Evolutionary conservation across 1,284 basidiomycete species (phyloP), one percentile per base, ranked within the genome.

Genomic region (Rhizoctonia solani): DNA sequence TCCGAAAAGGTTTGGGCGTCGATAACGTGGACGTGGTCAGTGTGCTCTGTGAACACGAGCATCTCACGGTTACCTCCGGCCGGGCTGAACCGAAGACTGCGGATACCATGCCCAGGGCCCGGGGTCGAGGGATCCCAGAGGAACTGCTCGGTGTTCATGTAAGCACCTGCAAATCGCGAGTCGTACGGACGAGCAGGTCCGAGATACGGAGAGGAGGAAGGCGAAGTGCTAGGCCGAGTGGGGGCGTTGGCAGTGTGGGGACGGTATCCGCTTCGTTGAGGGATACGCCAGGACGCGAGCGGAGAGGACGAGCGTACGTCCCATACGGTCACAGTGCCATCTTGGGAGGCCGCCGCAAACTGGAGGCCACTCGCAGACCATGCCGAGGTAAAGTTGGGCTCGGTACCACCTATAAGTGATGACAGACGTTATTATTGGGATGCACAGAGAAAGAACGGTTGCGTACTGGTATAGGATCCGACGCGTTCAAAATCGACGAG

Each of bases 41-140:
- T 89, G 72, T 93, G 91, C 87, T 93, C 92, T n/a, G 92, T 90
- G 76, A 92, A 93, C 0, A 84, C 85, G 82, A 93, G 83, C 3
- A 92, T 74, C 92, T 90, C 34, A 83, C 81, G 14, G 81, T 82
- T 70, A 69, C 78, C 69, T 68, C 81, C 74, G 58, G 82, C 37
- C 80, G 46, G 83, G 66, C 87, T 86, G 76, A 93, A 93, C 75
- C 91, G 92, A 72, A 93, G 83, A 68, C 81, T 88, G 59, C 91
- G 78, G 21, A 88, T 87, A 66, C 90, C 89, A 84, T 89, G 91
- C 0, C 87, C 87, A 0, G 89, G 88, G 0, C 87, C 87, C 66
- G 79, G 81, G 21, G 61, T 21, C 21, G 19, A 66, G 69, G 72
- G 34, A 53, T 72, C 46, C 54, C 61, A 54, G 30, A 56, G 29